Base-by-base conservation (phyloP, 1,284 basidiomycete genomes). In the Fomes fomentarius region DNA sequence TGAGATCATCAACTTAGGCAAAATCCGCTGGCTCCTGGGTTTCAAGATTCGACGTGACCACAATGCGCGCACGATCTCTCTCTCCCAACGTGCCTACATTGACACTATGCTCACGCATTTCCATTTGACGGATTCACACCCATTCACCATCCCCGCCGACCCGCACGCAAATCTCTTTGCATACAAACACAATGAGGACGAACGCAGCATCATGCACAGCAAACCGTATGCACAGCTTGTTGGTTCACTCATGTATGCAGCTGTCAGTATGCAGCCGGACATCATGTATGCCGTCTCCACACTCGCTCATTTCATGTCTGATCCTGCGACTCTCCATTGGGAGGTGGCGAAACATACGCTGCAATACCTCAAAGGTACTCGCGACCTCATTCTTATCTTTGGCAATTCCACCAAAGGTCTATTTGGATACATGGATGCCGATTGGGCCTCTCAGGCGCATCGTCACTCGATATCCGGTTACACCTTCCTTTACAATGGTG, bases 171-270 rank as follows among this genome's bases (percentile, higher is more conserved):
- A n/a, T n/a, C n/a, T n/a, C n/a, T n/a, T n/a, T n/a, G n/a, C n/a
- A n/a, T n/a, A n/a, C n/a, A n/a, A n/a, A n/a, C n/a, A n/a, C n/a
- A n/a, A n/a, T n/a, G n/a, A n/a, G n/a, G n/a, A n/a, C n/a, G n/a
- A n/a, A n/a, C n/a, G n/a, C n/a, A n/a, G n/a, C n/a, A n/a, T n/a
- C n/a, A 56, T 59, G 47, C 9, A 22, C 2, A 17, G 21, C 25
- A 19, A 49, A 1, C 70, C 70, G 0, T 76, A 74, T 45, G 55
- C 62, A 0, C 53, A 58, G 0, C 60, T 72, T 0, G 63, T 79
- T 2, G 73, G 77, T 8, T 68, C 60, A 2, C 66, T 81, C 1
- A 68, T 75, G 41, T 80, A 78, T 51, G 46, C 76, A 0, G 66
- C 70, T n/a, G 33, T 26, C 4, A 25, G 41, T 7, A 50, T 31